Conservation (phyloP, 495 filamentous ascomycete species). For the Mycothermus thermophilus region DNA sequence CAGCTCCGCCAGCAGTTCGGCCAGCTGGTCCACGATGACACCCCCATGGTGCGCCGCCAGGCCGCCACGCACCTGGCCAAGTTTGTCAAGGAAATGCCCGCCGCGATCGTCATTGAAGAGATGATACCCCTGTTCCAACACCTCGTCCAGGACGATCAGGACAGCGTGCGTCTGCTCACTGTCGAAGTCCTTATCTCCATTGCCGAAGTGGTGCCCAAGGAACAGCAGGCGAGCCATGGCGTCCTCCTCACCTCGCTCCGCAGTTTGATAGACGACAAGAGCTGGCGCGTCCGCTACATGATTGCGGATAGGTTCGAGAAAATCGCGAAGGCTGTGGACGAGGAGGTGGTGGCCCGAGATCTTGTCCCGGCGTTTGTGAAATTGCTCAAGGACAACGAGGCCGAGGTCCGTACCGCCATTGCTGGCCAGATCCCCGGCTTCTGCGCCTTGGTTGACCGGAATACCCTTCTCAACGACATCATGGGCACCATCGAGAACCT, state of each 20-base stretch:
- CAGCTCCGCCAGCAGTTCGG: slow-evolving; percentile 79
- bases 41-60: slow-evolving; percentile 95
- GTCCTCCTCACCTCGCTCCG: slow-evolving; percentile 80
- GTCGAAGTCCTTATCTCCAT: slow-evolving; percentile 95
- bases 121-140: slow-evolving; percentile 99
- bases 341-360: slow-evolving; percentile 87
- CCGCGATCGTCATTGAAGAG: slow-evolving; percentile 82
- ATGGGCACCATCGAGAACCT: slow-evolving; percentile 94
- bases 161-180: slow-evolving; percentile 88
- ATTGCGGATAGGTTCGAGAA: slow-evolving; percentile 97
- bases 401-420: slow-evolving; percentile 93
- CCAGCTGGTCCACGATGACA: slow-evolving; percentile 90
- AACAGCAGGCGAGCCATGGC: slow-evolving; percentile 91
- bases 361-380: slow-evolving; percentile 95
- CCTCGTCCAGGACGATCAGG: slow-evolving; percentile 87
- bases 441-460: slow-evolving; percentile 72
- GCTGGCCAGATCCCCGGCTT: slow-evolving; percentile 97
- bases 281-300: slow-evolving; percentile 98
- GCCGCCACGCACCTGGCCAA: slow-evolving; percentile 92
- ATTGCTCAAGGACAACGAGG: slow-evolving; percentile 91
- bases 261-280: slow-evolving; percentile 93
- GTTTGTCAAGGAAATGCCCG: slow-evolving; percentile 91
- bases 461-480: slow-evolving; percentile 85
- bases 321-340: slow-evolving; percentile 96
- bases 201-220: slow-evolving; percentile 93